Base-by-base conservation (phyloP, 2,329 filamentous ascomycete species). In the Coniosporium tulheliwenetii region DNA sequence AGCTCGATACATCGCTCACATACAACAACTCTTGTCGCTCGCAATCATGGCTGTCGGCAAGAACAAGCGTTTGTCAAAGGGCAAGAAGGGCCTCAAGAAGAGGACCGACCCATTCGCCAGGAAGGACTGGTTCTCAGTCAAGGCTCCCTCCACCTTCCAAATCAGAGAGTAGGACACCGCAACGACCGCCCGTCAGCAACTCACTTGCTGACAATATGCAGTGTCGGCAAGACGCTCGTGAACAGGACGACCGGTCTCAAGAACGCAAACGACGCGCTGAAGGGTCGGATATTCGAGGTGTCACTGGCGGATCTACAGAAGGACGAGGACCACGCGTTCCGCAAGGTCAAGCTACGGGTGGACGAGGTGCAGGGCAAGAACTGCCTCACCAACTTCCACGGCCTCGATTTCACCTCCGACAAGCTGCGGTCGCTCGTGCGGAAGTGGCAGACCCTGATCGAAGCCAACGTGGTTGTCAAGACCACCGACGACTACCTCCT, bases 61-160 rank as follows among this genome's bases (percentile, higher is more conserved):
- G 85, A 98, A 98, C 81, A 98, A 98, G 86, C 86, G 91, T 78
- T 80, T 98, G 75, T 96, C 91, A 55, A 98, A 98, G 80, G 91
- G 91, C 75, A 98, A 96, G 85, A 98, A 98, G 81, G 89, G 91
- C 70, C 77, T 96, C 67, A 96, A 96, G 85, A 96, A 98, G 89
- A 89, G 89, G 75, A 89, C 87, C 62, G 91, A 98, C 70, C 89
- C 91, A 62, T 96, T 96, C 77, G 78, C 87, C 62, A 84, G 89
- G 66, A 98, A 98, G 79, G 91, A 96, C 69, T 96, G 93, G 85
- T 98, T 87, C 75, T 84, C 81, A 61, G 80, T 98, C 71, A 96
- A 96, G 85, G 89, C 91, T 46, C 91, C 91, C 56, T 86, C 86
- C 57, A 93, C 87, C 57, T 96, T 96, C 77, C 81, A 84, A 68